Evolutionary conservation across 257 asterid species (phyloP), one percentile per base, ranked within the genome.

Genomic region (Solanum etuberosum): DNA sequence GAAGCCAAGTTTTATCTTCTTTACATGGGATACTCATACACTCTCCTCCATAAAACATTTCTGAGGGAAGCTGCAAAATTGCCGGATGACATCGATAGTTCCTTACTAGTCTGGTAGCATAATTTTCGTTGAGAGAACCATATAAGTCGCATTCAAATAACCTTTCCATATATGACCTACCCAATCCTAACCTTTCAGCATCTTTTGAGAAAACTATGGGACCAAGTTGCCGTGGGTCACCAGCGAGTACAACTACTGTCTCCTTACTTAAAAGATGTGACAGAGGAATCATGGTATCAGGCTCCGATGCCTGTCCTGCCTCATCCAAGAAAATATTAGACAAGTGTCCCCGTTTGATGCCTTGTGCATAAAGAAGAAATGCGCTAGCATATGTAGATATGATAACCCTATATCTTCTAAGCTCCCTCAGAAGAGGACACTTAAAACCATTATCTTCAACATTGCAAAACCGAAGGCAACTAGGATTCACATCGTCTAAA

Each of bases 291-390:
- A 97, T 91, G 65, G 99, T 90, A 70, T 97, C 99, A 9, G 99
- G 99, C 93, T 97, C 98, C 8, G 98, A 95, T 90, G 99, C 98
- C 87, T 97, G 99, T 51, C 98, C 99, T 7, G 99, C 99, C 92
- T 97, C 99, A 51, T 97, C 99, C 91, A 97, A 92, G 95, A 97
- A 94, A 86, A 97, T 87, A 84, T 93, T 92, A 5, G 96, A 92
- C 89, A 97, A 97, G 88, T 97, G 98, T 31, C 97, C 98, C 78
- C 91, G 90, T 59, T 3, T 89, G 32, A 96, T 86, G 86, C 98
- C 99, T 91, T 92, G 98, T 8, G 93, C 85, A 86, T 92, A 88
- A 40, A 96, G 94, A 87, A 85, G 92, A 65, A 90, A 93, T 31
- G 99, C 91, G 40, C 97, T 95, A 27, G 98, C 67, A 84, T 97